Evolutionary conservation across 2,329 filamentous ascomycete genomes (phyloP), one percentile per base, ranked within the genome.

Genomic region (Thielaviopsis euricoi): DNA sequence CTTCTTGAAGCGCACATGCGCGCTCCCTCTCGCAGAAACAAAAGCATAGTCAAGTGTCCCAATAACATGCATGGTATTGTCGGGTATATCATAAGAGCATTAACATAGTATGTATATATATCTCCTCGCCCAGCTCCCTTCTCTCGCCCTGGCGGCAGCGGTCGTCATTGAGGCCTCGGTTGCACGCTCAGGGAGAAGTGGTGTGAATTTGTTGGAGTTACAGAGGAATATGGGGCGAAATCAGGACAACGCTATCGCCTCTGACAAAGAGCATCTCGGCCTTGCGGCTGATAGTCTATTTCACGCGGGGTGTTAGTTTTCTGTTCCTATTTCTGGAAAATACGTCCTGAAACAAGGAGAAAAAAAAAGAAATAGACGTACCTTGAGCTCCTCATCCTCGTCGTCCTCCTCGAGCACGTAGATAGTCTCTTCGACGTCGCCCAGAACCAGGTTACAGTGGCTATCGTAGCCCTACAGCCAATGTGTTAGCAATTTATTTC

Each of bases 181-280:
- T 22, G 22, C 12, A 19, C 9, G 23, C 23, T 23, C 49, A n/a
- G n/a, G n/a, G n/a, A n/a, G n/a, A n/a, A n/a, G n/a, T n/a, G n/a
- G n/a, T n/a, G n/a, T n/a, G n/a, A n/a, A n/a, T n/a, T n/a, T n/a
- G n/a, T n/a, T n/a, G 25, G 25, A 26, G 25, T 26, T 40, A 75
- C 62, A 73, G 71, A 1, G 73, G 71, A 49, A 70, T 75, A 64
- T 81, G 78, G 15, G 83, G 83, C 57, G 83, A 86, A 65, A 86
- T 85, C 65, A 87, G 75, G 60, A 87, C 82, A 57, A 87, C 84
- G 60, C 83, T 86, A 65, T 87, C 84, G 63, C 84, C 91, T 87
- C 93, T 79, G 60, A 98, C 91, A 70, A 98, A 98, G 21, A 98
- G 75, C 93, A 98, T 98, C 70, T 97, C 93, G 50, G 89, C 94